These are phyloP conservation scores for Fonsecaea pugnacius DNA, from an alignment of 2,329 filamentous ascomycete genomes.

Conservation along the genomic window DNA sequence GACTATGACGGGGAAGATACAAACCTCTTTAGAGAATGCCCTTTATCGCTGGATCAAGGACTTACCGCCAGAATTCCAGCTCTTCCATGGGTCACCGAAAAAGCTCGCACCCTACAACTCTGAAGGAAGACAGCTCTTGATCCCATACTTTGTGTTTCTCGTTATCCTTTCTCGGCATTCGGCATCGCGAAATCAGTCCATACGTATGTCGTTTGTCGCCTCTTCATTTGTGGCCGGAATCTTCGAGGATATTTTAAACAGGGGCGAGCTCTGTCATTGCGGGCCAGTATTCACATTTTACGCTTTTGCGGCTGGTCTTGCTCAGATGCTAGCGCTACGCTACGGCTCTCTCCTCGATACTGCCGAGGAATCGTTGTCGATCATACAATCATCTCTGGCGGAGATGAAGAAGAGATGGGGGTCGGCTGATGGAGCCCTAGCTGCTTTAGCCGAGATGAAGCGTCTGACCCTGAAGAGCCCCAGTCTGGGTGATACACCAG, in stretches of 20 bases:
- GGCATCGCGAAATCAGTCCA: conserved; percentile 42
- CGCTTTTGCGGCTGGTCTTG: conserved; percentile 22
- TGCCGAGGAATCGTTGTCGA: conserved; percentile 17
- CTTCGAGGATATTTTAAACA: conserved; percentile 49
- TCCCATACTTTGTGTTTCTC: conserved; percentile 29
- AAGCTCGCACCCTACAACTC: conserved; percentile 22
- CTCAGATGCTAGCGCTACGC: conserved; percentile 11
- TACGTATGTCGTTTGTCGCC: conserved; percentile 46
- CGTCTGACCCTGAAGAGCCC: conserved; percentile 8
- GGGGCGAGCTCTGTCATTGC: conserved; percentile 41
- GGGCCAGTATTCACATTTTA: conserved; percentile 27
- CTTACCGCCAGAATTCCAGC: conserved; percentile 20
- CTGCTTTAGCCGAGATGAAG: conserved; percentile 18
- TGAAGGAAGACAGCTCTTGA: conserved; percentile 23
- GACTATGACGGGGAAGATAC: neutral
- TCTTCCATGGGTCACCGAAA: conserved; percentile 20
- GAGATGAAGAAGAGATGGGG: conserved; percentile 22
- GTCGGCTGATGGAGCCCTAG: conserved; percentile 16
- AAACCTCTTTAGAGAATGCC: conserved; percentile 16
- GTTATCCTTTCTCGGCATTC: conserved; percentile 40
- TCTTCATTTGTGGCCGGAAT: conserved; percentile 50
- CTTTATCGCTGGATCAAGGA: conserved; percentile 33
- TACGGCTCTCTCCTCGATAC: conserved; percentile 6
- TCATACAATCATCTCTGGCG: conserved; percentile 15
- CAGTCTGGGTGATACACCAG: conserved; percentile 6